Conservation (phyloP, 2,329 filamentous ascomycete species). For the Neocatenulostroma microsporum region DNA sequence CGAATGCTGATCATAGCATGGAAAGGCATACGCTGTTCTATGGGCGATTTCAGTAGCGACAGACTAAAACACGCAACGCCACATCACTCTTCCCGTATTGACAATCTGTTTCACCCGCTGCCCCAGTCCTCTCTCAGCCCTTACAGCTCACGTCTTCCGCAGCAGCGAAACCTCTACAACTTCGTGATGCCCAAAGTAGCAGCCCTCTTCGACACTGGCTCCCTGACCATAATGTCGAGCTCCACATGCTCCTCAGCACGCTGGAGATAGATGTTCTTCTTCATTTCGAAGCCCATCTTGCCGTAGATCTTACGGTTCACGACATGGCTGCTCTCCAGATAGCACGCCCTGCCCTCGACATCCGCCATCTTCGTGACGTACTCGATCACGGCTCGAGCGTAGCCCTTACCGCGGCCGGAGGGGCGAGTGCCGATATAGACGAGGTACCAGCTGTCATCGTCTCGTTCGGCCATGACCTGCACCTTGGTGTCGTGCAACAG, state of each 20-base stretch:
- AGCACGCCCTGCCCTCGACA: constrained; percentile 58
- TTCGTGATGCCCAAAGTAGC: too few species aligned
- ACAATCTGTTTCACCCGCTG: too few species aligned
- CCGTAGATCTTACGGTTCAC: constrained; percentile 64
- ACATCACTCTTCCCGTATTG: too few species aligned
- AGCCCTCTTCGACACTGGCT: too few species aligned
- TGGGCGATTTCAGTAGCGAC: too few species aligned
- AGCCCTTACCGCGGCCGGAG: constrained; percentile 61
- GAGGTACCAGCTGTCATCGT: constrained; percentile 68
- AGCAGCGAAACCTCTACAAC: too few species aligned
- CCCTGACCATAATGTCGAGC: constrained; percentile 74
- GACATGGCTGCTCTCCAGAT: constrained; percentile 68
- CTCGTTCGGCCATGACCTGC: constrained; percentile 56
- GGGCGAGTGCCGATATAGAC: constrained; percentile 75
- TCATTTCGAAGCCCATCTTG: constrained; percentile 64
- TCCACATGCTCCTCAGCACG: constrained; percentile 52
- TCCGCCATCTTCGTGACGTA: constrained; percentile 64
- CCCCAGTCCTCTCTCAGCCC: too few species aligned
- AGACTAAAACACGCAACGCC: too few species aligned
- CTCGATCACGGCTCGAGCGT: constrained; percentile 62
- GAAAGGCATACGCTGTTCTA: too few species aligned
- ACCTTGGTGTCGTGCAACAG: constrained; percentile 65
- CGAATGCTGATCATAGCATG: too few species aligned
- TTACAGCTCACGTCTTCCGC: too few species aligned
- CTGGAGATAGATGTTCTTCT: constrained; percentile 55